Percentiles rank a stretch among this genome's conserved stretches.
These are phyloP conservation scores for Salvia splendens DNA, from an alignment of 257 asterid genomes.

Conservation along the genomic window DNA sequence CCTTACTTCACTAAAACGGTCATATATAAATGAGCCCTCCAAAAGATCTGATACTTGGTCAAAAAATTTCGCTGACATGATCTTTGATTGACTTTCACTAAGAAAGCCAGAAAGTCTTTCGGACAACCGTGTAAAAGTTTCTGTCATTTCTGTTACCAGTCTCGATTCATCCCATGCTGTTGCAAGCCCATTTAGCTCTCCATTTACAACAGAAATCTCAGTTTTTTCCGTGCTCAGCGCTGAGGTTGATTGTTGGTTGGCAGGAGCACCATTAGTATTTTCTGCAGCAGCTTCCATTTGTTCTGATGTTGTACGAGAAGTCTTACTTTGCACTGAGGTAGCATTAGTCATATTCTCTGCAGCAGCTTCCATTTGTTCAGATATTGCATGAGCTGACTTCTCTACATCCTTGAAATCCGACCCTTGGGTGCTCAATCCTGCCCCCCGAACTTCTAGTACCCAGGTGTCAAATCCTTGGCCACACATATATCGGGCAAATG, in stretches of 20 bases:
- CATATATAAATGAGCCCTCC: slow-evolving; percentile 73
- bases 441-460: slow-evolving; percentile 97
- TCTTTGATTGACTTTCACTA: slow-evolving; percentile 73
- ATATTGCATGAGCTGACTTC: slow-evolving; percentile 55
- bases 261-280: slow-evolving; percentile 41
- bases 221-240: slow-evolving; percentile 39
- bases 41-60: slow-evolving; percentile 79
- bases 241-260: slow-evolving; percentile 44
- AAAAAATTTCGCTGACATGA: slow-evolving; percentile 76
- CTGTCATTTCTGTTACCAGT: slow-evolving; percentile 67
- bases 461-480: slow-evolving; percentile 99
- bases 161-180: slow-evolving; percentile 75
- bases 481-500: slow-evolving; percentile 97
- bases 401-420: slow-evolving; percentile 60
- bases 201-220: slow-evolving; percentile 43
- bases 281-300: slow-evolving; percentile 64
- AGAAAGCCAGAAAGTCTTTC: slow-evolving; percentile 94
- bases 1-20: slow-evolving; percentile 65
- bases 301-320: slow-evolving; percentile 47
- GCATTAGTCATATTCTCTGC: slow-evolving; percentile 44
- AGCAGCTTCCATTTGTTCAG: slow-evolving; percentile 66
- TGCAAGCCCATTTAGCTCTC: slow-evolving; percentile 48
- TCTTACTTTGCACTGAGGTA: no score
- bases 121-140: slow-evolving; percentile 71
- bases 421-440: slow-evolving; percentile 77